Evolutionary conservation across 768 basidiomycete genomes (phyloP), one percentile per base, ranked within the genome.

Genomic region (Tylopilus sp.): DNA sequence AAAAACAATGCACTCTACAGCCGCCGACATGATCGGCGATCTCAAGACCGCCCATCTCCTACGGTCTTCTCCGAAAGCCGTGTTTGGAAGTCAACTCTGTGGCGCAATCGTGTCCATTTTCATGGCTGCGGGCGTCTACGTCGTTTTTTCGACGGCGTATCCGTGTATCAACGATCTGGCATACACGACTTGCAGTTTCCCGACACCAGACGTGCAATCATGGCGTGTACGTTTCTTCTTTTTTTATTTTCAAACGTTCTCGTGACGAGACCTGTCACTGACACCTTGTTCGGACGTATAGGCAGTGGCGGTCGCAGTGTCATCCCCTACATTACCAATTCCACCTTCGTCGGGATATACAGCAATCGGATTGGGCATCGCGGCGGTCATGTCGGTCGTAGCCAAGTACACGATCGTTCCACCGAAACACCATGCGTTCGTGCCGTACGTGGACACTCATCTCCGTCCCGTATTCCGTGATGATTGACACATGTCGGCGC

Each of bases 11-110:
- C 5, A 20, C 31, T n/a, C 25, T 20, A 42, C 35, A 67, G 74
- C 80, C 21, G 60, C 75, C 26, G 85, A 86, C 62, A 84, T 86
- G 84, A 79, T 78, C 41, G 77, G 82, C 50, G 84, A 86, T 63
- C 64, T 85, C 58, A 84, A 85, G 69, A 81, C 85, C n/a, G 81
- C 81, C 53, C 83, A 83, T 63, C 79, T 86, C 51, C 75, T 85
- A 22, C 73, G 83, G 45, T 78, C 82, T 12, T 84, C 82, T 57
- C 83, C 83, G 35, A 75, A 68, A 49, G 79, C 80, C 64, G 79
- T 85, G 68, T 85, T 85, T 60, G 70, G 80, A 53, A 81, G 79
- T 22, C 82, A 83, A 66, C 68, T 83, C 3, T 73, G 70, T 53
- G 83, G 83, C 46, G 71, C 82, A 20, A 70, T 81, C 49, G 79